Conservation (phyloP, 768 basidiomycete species). For the Auriscalpium microsporum region DNA sequence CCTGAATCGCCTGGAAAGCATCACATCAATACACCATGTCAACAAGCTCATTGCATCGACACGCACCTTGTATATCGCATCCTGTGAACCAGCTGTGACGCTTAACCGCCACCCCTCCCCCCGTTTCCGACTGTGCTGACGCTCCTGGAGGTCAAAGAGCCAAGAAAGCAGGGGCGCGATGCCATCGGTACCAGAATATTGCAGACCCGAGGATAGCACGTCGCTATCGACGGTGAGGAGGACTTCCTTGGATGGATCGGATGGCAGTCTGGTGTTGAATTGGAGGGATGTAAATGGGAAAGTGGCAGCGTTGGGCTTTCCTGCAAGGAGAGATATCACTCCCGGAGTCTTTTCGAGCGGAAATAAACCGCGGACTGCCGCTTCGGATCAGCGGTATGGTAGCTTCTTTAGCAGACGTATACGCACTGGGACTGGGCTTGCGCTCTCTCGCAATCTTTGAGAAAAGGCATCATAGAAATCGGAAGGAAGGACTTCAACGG, state of each 20-base stretch:
- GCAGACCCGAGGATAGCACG: slow-evolving; percentile 61
- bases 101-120: slow-evolving; percentile 65
- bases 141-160: slow-evolving; percentile 64
- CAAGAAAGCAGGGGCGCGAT: slow-evolving; percentile 55
- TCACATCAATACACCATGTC: background rate
- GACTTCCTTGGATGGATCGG: slow-evolving; percentile 34
- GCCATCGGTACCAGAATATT: slow-evolving; percentile 72
- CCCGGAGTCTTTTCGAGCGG: slow-evolving; percentile 75
- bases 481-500: slow-evolving; percentile 31
- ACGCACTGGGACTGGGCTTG: slow-evolving; percentile 48
- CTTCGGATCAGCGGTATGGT: background rate
- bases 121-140: slow-evolving; percentile 51
- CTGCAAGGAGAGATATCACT: slow-evolving; percentile 75
- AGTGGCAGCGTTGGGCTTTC: slow-evolving; percentile 83
- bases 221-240: slow-evolving; percentile 45
- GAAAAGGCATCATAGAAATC: slow-evolving; percentile 52
- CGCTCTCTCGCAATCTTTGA: slow-evolving; percentile 54
- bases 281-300: slow-evolving; percentile 86
- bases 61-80: slow-evolving; percentile 77
- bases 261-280: slow-evolving; percentile 47
- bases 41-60: background rate
- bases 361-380: slow-evolving; percentile 51
- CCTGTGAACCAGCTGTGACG: slow-evolving; percentile 82
- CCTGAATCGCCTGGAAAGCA: slow-evolving; percentile 50
- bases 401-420: background rate